Conservation (phyloP, 352 stramenopile species). For the Pythium coloratum region DNA sequence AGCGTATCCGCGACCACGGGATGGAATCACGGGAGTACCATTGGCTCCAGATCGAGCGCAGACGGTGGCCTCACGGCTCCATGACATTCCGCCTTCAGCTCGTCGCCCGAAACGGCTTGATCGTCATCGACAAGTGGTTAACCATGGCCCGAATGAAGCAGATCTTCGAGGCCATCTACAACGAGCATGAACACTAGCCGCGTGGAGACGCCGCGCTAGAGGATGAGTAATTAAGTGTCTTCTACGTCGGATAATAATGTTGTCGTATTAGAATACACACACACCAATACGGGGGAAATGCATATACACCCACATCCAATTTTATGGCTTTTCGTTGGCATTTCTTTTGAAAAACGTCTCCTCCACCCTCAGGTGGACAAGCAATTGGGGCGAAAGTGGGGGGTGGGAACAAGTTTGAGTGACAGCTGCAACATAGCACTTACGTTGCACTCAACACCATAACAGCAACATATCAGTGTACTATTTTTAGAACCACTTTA, state of each 20-base stretch:
- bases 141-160: not conserved
- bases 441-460: too few relatives aligned
- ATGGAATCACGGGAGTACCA: not conserved
- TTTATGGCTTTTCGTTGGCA: not conserved
- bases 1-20: not conserved
- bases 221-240: too few relatives aligned
- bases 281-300: too few relatives aligned
- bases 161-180: not conserved
- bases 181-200: not conserved
- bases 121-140: not conserved
- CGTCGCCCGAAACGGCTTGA: not conserved
- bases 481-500: too few relatives aligned
- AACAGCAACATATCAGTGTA: too few relatives aligned
- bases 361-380: slow-evolving; percentile 2
- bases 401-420: too few relatives aligned
- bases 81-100: not conserved
- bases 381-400: not conserved
- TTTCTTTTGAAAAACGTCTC: slow-evolving; percentile 8
- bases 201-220: too few relatives aligned
- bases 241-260: too few relatives aligned
- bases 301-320: too few relatives aligned
- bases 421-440: too few relatives aligned
- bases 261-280: too few relatives aligned
- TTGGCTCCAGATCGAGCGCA: not conserved
- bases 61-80: not conserved